Evolutionary conservation across 352 stramenopile species (phyloP).

Genomic region (Phytophthora citricola): DNA sequence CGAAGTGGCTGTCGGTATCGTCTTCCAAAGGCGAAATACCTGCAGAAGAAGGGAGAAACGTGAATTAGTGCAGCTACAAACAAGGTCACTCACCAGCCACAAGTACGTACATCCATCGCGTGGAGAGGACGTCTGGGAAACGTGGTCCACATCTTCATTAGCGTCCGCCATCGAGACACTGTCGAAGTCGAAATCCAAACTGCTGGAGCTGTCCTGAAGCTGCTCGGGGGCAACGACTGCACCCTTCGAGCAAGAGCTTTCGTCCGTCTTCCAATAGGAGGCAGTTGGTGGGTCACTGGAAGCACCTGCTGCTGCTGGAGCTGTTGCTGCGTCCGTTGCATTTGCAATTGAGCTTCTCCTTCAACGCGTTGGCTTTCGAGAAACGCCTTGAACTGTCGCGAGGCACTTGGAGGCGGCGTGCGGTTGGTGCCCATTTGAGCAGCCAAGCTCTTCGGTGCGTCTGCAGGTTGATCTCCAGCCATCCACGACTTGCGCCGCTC

Average conservation of each 20-base stretch:
- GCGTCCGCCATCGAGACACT: conserved; percentile 77
- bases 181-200: conserved; percentile 83
- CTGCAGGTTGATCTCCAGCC: conserved; percentile 52
- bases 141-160: conserved; percentile 64
- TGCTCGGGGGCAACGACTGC: conserved; percentile 67
- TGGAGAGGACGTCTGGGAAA: conserved; percentile 79
- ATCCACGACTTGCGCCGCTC: conserved; percentile 83
- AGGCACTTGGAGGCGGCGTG: conserved; percentile 22
- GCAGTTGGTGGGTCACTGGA: conserved; percentile 42
- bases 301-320: conserved; percentile 38
- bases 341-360: conserved; percentile 35
- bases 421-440: conserved; percentile 27
- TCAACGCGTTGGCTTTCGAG: conserved; percentile 44
- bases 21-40: conserved; percentile 82
- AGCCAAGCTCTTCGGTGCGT: conserved; percentile 26
- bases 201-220: conserved; percentile 55
- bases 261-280: conserved; percentile 32
- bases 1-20: conserved; percentile 82
- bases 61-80: conserved; percentile 12
- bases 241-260: conserved; percentile 52
- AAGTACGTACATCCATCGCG: conserved; percentile 71
- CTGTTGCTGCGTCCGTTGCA: conserved; percentile 36
- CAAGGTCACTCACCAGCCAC: neutral
- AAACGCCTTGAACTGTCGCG: conserved; percentile 42
- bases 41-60: conserved; percentile 28